Conservation (phyloP, 192 early-diverging fungal species). For the Coemansia sp. region DNA sequence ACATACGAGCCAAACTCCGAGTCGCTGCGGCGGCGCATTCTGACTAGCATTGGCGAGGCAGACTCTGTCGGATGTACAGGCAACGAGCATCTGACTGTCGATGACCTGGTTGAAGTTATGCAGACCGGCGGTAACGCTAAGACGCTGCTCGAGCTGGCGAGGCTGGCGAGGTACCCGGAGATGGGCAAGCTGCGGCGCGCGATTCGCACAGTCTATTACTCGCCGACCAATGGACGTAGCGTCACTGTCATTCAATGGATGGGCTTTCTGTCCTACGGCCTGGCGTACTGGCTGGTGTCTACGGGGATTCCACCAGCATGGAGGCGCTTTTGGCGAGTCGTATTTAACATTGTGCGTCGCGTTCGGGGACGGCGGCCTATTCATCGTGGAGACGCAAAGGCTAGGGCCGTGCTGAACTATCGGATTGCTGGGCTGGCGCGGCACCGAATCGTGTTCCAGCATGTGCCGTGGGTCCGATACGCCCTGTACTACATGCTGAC, state of each 20-base stretch:
- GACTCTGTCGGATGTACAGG: slow-evolving; percentile 12
- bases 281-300: background rate
- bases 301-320: slow-evolving; percentile 1
- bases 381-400: background rate
- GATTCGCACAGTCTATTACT: slow-evolving; percentile 8
- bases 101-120: slow-evolving; percentile 17
- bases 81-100: background rate
- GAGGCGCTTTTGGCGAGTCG: background rate
- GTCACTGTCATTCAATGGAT: slow-evolving; percentile 32
- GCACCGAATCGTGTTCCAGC: slow-evolving; percentile 16
- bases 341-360: background rate
- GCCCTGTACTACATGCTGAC: slow-evolving; percentile 22
- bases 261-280: background rate
- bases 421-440: slow-evolving; percentile 27
- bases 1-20: slow-evolving; percentile 17
- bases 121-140: slow-evolving; percentile 3
- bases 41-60: slow-evolving; percentile 11
- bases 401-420: slow-evolving; percentile 1
- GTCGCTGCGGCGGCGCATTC: slow-evolving; percentile 12
- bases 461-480: slow-evolving; percentile 26
- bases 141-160: slow-evolving; percentile 15
- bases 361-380: background rate
- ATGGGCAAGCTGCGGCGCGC: slow-evolving; percentile 1
- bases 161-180: slow-evolving; percentile 15
- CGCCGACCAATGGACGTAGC: slow-evolving; percentile 14